Evolutionary conservation across 2,329 filamentous ascomycete genomes (phyloP), one percentile per base, ranked within the genome.

Genomic region (Cladosporium colombiae): DNA sequence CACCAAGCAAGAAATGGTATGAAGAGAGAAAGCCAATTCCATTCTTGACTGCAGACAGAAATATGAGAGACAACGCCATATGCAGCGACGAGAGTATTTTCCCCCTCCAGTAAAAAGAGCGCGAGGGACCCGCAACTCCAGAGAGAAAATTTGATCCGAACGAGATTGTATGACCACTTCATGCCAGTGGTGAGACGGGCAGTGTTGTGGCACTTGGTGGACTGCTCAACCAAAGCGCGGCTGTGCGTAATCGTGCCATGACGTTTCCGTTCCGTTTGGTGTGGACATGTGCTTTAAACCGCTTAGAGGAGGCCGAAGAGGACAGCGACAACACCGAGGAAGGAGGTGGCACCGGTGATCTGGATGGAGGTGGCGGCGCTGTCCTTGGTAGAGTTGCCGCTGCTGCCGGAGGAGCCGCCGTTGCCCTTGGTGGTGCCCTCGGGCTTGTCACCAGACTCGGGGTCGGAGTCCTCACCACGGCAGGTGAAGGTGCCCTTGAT

Each of bases 261-360:
- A 55, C 52, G 27, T 55, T 55, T 33, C 40, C 40, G 40, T 55
- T 55, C 52, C 52, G 52, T 55, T 11, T 33, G 52, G 52, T 29
- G 52, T 55, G 52, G 52, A 55, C 52, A 33, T 33, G 11, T 61
- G 29, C 46, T 52, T 52, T 50, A 14, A 25, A 35, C 31, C 66
- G 55, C 76, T 80, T 79, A 83, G 67, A 83, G 75, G 69, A 80
- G 72, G 68, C 78, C 78, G 68, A 83, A 78, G 71, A 83, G 75
- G 72, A 81, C 80, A 66, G 81, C 81, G 61, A 81, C 74, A 67
- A 83, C 76, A 74, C 81, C 81, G 63, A 80, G 77, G 58, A 83
- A 70, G 70, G 79, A 79, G 63, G 81, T 78, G 68, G 78, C 78
- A 64, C 78, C 77, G 62, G 78, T 76, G 40, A 82, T 76, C 69